Evolutionary conservation across 2,329 filamentous ascomycete genomes (phyloP), one percentile per base, ranked within the genome.

Genomic region (Sporothrix mexicana): DNA sequence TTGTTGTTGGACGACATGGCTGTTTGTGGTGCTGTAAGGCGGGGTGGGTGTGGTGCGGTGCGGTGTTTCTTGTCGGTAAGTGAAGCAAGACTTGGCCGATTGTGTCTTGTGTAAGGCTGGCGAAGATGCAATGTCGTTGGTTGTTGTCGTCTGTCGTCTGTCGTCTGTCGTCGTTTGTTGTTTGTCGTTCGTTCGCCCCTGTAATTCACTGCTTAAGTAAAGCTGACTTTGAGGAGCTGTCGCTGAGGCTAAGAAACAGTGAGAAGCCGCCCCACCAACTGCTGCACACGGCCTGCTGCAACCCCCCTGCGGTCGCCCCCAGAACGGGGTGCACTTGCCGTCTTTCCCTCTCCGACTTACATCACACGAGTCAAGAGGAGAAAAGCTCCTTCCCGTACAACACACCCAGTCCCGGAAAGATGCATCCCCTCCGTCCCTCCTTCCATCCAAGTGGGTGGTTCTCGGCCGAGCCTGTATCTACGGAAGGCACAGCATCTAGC

Each of bases 1-100:
- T 82, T 80, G 74, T 82, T 80, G 73, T 81, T 81, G 74, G 62
- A 67, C 17, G 64, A 67, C 64, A 67, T 67, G 30, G 30, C 30
- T 67, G 43, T 45, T 5, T 59, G 30, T 43, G 30, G 10, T 17
- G 25, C 4, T 59, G 36, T 2, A 64, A 45, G 7, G 30, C 30
- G 30, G 30, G 30, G 30, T n/a, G 36, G 5, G 25, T 30, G 23
- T 9, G n/a, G n/a, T n/a, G n/a, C n/a, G n/a, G 10, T 12, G 43
- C 10, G 61, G 30, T 7, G 30, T 36, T 7, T 36, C 23, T 47
- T 47, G 20, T 23, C 12, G 15, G 25, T 47, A 5, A 47, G 10
- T 13, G 36, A 12, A 25, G 8, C 10, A 17, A 3, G 36, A 45
- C 7, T 36, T 36, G 36, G 30, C 41, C 9, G 41, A 36, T 36